Conservation (phyloP, 1,284 basidiomycete species). For the Trichosporon sp. region DNA sequence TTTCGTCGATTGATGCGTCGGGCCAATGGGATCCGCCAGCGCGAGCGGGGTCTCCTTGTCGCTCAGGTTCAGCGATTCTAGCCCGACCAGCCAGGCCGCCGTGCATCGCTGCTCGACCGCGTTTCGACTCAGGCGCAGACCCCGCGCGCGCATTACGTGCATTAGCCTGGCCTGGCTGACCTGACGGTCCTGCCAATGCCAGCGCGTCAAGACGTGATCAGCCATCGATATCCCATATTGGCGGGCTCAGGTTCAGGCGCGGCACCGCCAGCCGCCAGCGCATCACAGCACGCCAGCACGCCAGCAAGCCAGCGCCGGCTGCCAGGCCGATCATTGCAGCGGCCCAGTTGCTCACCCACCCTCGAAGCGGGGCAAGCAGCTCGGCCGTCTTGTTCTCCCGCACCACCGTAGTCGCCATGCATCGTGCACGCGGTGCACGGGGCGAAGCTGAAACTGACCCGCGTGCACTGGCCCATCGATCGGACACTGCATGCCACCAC, state of each 20-base stretch:
- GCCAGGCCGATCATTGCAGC: background rate
- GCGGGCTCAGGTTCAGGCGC: too few relatives aligned
- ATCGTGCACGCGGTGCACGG: background rate
- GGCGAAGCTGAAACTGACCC: background rate
- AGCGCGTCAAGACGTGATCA: slow-evolving; percentile 3
- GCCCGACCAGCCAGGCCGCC: background rate
- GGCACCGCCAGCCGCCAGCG: too few relatives aligned
- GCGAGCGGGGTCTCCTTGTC: background rate
- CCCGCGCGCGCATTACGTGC: too few relatives aligned
- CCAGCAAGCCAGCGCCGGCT: too few relatives aligned
- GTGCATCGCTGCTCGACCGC: background rate
- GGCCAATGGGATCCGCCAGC: background rate
- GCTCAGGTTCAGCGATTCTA: background rate
- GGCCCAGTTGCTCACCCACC: background rate
- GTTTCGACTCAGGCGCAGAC: slow-evolving; percentile 1
- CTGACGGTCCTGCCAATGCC: background rate
- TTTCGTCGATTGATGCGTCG: background rate
- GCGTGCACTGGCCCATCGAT: background rate
- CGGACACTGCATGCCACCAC: background rate
- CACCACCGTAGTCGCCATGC: background rate
- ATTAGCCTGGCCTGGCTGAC: background rate
- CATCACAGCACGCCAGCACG: too few relatives aligned
- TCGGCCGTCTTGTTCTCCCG: slow-evolving; percentile 1
- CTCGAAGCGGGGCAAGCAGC: background rate
- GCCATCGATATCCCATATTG: background rate